Conservation (phyloP, 2,329 filamentous ascomycete genomes). For the Knufia fluminis region DNA sequence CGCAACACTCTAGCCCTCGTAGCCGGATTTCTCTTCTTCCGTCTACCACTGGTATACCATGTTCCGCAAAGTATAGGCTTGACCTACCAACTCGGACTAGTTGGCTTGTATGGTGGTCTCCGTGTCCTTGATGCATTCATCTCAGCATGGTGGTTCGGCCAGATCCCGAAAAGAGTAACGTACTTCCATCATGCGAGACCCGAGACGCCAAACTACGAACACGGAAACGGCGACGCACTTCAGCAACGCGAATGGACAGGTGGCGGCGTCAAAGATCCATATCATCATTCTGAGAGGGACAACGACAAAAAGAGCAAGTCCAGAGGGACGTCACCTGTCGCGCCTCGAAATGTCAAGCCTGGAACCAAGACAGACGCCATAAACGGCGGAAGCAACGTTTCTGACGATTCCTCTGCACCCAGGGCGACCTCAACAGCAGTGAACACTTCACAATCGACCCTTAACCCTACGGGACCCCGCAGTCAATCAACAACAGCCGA, state of each 20-base stretch:
- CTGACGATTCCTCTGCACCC: neutral
- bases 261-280: constrained; percentile 16
- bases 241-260: constrained; percentile 13
- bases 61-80: constrained; percentile 38
- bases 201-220: constrained; percentile 21
- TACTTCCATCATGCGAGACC: constrained; percentile 30
- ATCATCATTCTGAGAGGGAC: constrained; percentile 6
- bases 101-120: constrained; percentile 35
- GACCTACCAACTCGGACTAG: constrained; percentile 37
- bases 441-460: neutral
- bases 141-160: constrained; percentile 32
- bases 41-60: constrained; percentile 34
- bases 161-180: constrained; percentile 35
- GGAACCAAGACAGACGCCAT: neutral
- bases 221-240: neutral
- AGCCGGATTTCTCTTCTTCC: constrained; percentile 34
- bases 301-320: neutral
- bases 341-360: neutral
- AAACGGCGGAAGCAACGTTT: neutral
- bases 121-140: constrained; percentile 37
- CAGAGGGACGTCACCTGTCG: neutral
- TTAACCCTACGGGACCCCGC: neutral
- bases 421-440: neutral
- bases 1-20: constrained; percentile 31
- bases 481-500: constrained; percentile 1